phyloP scores from a whole-genome alignment of 129 eudicot genomes.

The Logfia minima region DNA sequence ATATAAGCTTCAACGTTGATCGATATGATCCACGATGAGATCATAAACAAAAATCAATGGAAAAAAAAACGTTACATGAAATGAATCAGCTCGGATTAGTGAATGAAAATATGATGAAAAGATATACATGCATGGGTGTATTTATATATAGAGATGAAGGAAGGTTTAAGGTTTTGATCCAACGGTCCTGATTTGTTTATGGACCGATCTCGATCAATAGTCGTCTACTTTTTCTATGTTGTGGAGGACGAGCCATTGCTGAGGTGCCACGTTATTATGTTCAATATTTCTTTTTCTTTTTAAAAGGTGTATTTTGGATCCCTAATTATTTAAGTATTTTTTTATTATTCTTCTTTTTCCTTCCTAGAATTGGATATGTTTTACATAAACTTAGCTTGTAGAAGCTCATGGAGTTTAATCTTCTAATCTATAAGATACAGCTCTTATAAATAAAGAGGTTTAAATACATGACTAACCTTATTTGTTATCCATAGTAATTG shows the following conservation, averaged over 20 bases:
- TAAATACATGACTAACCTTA: neutral
- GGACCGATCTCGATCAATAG: too few species aligned
- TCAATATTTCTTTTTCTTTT: too few species aligned
- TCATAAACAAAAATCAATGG: neutral
- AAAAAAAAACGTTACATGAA: neutral
- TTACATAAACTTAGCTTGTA: too few species aligned
- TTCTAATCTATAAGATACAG: too few species aligned
- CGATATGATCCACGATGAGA: neutral
- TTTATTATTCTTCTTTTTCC: too few species aligned
- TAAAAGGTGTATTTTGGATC: neutral
- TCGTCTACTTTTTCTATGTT: too few species aligned
- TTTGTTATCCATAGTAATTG: neutral
- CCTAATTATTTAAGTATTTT: too few species aligned
- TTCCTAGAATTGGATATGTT: too few species aligned
- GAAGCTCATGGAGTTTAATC: too few species aligned
- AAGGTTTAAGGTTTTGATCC: constrained; percentile 19
- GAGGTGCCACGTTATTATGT: too few species aligned
- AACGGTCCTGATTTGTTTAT: constrained; percentile 24
- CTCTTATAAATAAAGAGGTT: too few species aligned
- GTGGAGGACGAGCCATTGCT: too few species aligned
- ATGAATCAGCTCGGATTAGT: neutral
- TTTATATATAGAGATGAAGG: constrained; percentile 19
- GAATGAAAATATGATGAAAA: constrained; percentile 8
- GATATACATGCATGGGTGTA: constrained; percentile 18
- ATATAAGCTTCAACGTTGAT: constrained; percentile 22